Evolutionary conservation across 768 basidiomycete species (phyloP).

Genomic region (Mycena leptocephala): DNA sequence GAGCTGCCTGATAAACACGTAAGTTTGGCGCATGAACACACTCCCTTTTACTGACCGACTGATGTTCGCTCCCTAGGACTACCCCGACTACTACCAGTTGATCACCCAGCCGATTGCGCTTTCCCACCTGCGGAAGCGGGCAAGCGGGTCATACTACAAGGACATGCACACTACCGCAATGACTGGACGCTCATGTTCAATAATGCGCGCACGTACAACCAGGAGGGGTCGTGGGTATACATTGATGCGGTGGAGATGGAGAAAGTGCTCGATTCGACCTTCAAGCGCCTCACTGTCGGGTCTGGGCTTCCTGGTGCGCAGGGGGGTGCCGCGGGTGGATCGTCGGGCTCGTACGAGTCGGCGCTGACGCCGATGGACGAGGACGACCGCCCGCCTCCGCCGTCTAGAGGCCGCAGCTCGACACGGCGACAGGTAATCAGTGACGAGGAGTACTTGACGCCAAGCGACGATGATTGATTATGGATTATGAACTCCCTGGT

Average conservation of each 20-base stretch:
- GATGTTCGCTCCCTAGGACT: constrained; percentile 68
- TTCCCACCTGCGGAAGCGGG: constrained; percentile 87
- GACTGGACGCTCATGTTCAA: constrained; percentile 95
- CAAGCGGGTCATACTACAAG: constrained; percentile 79
- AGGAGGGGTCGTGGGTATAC: constrained; percentile 96
- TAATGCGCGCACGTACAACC: constrained; percentile 95
- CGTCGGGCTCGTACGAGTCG: constrained; percentile 72
- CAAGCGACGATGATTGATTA: constrained; percentile 79
- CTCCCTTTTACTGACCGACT: constrained; percentile 34
- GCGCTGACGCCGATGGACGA: constrained; percentile 89
- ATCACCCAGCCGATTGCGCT: constrained; percentile 93
- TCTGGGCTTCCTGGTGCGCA: constrained; percentile 84
- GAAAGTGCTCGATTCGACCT: constrained; percentile 85
- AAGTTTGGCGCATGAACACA: constrained; percentile 37
- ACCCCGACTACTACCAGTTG: constrained; percentile 94
- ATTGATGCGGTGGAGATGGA: constrained; percentile 96
- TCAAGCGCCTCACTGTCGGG: constrained; percentile 74
- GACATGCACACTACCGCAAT: constrained; percentile 78
- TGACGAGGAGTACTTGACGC: constrained; percentile 81
- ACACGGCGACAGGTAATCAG: constrained; percentile 84
- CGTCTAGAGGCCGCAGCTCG: constrained; percentile 68
- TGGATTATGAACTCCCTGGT: neutral
- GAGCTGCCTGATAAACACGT: constrained; percentile 89
- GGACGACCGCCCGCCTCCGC: constrained; percentile 76
- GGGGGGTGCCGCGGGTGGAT: constrained; percentile 42